Conservation (phyloP, 2,329 filamentous ascomycete species). For the Epichloe glyceriae region DNA sequence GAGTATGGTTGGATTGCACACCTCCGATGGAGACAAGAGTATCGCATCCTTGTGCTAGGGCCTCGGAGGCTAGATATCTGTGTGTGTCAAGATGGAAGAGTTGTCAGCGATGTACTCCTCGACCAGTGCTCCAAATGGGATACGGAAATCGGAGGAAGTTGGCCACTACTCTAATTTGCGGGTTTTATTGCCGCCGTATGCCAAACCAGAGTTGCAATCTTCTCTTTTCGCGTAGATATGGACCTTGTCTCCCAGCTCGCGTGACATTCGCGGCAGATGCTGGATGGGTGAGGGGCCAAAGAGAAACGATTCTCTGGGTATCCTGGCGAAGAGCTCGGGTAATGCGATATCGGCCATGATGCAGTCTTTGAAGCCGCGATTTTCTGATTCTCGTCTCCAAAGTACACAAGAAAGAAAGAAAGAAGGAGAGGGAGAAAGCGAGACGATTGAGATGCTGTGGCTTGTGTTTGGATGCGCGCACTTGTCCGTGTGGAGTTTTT, state of each 20-base stretch:
- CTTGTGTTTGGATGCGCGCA: too few relatives aligned
- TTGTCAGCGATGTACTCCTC: neutral
- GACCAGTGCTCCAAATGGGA: neutral
- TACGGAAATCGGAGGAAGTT: too few relatives aligned
- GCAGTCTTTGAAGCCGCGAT: conserved; percentile 65
- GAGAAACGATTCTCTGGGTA: conserved; percentile 47
- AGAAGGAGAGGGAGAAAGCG: conserved; percentile 35
- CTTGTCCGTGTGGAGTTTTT: too few relatives aligned
- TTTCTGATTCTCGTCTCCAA: too few relatives aligned
- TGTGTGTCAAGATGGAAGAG: neutral
- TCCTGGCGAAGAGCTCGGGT: conserved; percentile 48
- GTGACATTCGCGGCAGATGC: conserved; percentile 49
- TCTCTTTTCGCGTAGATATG: conserved; percentile 59
- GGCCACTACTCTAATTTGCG: conserved; percentile 47
- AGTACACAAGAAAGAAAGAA: conserved; percentile 20
- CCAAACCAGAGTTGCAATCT: conserved; percentile 55
- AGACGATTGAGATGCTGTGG: too few relatives aligned
- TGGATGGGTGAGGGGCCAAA: conserved; percentile 60
- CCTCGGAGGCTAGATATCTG: conserved; percentile 53
- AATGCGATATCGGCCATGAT: conserved; percentile 19
- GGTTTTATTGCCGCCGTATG: conserved; percentile 57
- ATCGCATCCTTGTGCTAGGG: conserved; percentile 40
- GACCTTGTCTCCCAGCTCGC: conserved; percentile 45
- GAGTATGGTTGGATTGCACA: conserved; percentile 58
- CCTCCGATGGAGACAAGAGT: conserved; percentile 56